Conservation (phyloP, 208 protist species). For the Phytomonas francai region DNA sequence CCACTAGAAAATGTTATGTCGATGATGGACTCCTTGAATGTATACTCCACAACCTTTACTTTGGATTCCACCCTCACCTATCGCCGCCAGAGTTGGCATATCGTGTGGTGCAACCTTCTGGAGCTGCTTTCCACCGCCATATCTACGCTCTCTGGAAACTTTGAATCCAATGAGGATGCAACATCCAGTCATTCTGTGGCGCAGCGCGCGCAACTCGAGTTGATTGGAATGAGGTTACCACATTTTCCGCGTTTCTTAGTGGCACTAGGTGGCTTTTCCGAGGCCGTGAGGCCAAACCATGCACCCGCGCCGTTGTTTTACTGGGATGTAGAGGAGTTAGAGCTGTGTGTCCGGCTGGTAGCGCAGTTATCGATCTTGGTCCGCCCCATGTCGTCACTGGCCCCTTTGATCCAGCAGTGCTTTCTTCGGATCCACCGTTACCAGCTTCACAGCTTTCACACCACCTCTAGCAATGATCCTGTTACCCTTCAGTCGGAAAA, state of each 20-base stretch:
- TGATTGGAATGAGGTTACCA: conserved; percentile 20
- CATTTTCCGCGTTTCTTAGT: conserved; percentile 37
- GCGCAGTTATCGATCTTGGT: conserved; percentile 29
- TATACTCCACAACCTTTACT: not conserved
- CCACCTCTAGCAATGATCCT: not conserved
- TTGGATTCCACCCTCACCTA: conserved; percentile 3
- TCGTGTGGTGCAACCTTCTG: conserved; percentile 48
- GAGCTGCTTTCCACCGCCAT: conserved; percentile 12
- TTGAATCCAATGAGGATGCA: conserved; percentile 8
- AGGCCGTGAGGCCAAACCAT: conserved; percentile 4
- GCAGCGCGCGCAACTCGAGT: conserved; percentile 22
- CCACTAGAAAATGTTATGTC: not conserved
- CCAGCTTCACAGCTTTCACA: not conserved
- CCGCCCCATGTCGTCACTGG: conserved; percentile 17
- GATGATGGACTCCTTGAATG: not conserved
- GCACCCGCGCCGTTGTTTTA: conserved; percentile 15
- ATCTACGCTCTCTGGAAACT: not conserved
- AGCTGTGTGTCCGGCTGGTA: conserved; percentile 33
- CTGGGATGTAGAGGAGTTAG: conserved; percentile 59
- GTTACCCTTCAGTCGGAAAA: conserved; percentile 12
- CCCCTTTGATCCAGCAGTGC: conserved; percentile 34
- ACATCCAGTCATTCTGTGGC: conserved; percentile 7
- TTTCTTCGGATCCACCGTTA: conserved; percentile 22
- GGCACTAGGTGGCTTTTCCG: conserved; percentile 42
- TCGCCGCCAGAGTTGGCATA: conserved; percentile 37